A percentile compares a stretch with the other conserved stretches of the same genome.
Evolutionary conservation across 2,329 filamentous ascomycete genomes (phyloP).

Genomic region (Corniculantispora saksenae): DNA sequence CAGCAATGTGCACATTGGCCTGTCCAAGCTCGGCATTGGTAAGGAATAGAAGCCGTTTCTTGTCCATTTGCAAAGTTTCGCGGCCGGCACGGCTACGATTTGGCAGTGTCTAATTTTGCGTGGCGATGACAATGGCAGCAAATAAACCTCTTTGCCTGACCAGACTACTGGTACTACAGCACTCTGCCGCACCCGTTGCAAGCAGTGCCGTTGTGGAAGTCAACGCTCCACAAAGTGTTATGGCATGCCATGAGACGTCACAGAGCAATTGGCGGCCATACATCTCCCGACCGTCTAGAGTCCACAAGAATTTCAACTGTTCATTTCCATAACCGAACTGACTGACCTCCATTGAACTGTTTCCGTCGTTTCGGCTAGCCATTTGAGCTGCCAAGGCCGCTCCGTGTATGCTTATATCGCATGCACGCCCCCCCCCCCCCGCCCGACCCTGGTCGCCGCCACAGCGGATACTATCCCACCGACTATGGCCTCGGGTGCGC

Average conservation of each 20-base stretch:
- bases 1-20: slow-evolving; percentile 28
- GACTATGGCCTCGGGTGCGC: neutral
- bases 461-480: neutral
- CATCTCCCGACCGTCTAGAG: neutral
- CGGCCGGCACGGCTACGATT: neutral
- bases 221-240: neutral
- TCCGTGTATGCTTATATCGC: slow-evolving; percentile 12
- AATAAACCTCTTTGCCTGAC: neutral
- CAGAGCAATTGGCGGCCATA: neutral
- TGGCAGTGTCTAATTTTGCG: neutral
- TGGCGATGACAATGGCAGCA: neutral
- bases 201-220: neutral
- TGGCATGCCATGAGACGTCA: neutral
- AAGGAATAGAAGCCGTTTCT: slow-evolving; percentile 22
- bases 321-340: neutral
- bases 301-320: neutral
- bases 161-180: neutral
- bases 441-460: neutral
- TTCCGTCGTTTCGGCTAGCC: neutral
- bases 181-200: neutral
- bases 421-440: slow-evolving; percentile 10
- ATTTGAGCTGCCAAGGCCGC: neutral
- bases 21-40: slow-evolving; percentile 28
- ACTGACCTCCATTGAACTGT: neutral
- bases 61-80: neutral